A percentile compares a stretch with the other conserved stretches of the same genome.
phyloP scores from a whole-genome alignment of 2,329 filamentous ascomycete genomes.

The Cucurbitaria berberidis region DNA sequence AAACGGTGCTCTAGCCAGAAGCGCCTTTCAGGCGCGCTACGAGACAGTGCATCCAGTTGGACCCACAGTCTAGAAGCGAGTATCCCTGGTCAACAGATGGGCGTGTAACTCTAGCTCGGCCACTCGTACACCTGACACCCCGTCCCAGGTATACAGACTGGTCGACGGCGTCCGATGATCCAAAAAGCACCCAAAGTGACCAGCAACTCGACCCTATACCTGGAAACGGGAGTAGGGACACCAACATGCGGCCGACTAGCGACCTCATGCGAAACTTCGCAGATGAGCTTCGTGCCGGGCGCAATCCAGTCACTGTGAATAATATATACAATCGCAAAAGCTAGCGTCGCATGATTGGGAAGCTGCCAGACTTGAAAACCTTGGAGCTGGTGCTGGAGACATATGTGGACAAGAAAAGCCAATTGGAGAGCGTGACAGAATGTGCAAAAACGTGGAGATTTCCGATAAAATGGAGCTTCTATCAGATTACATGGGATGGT shows the following conservation, averaged over 20 bases:
- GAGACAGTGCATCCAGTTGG: not conserved
- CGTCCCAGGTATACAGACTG: constrained; percentile 18
- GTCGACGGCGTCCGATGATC: constrained; percentile 24
- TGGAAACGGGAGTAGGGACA: constrained; percentile 1
- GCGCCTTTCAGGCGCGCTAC: not conserved
- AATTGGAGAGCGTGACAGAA: constrained; percentile 33
- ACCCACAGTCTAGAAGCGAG: not conserved
- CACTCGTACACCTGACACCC: constrained; percentile 23
- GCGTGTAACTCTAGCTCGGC: constrained; percentile 13
- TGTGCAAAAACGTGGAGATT: constrained; percentile 42
- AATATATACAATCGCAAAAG: not conserved
- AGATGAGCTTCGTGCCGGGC: constrained; percentile 19
- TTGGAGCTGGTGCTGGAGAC: constrained; percentile 36
- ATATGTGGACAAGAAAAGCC: constrained; percentile 28
- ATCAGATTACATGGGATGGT: constrained; percentile 33
- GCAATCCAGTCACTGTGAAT: not conserved
- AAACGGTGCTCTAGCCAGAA: not conserved
- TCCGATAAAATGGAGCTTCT: constrained; percentile 11
- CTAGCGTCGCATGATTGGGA: constrained; percentile 20
- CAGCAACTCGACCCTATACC: constrained; percentile 28
- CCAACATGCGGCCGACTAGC: constrained; percentile 3
- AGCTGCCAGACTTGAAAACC: constrained; percentile 24
- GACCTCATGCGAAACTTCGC: constrained; percentile 27
- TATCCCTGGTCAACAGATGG: constrained; percentile 10
- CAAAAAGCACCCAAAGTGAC: not conserved